These are phyloP conservation scores for Prorocentrum cordatum DNA, from an alignment of 169 alveolate genomes.

Conservation along the genomic window DNA sequence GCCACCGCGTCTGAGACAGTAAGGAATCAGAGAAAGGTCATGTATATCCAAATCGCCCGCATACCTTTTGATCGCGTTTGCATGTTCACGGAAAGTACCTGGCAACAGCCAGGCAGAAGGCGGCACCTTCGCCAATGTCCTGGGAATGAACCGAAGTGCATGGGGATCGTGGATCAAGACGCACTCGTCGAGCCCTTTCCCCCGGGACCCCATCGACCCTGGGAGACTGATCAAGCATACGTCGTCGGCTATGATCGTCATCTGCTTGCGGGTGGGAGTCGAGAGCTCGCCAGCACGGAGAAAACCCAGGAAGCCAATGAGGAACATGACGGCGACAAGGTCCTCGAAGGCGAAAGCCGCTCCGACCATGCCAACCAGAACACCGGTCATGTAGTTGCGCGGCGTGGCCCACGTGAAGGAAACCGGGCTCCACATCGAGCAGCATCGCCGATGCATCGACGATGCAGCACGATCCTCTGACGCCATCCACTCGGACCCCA, in stretches of 20 bases:
- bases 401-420: too few species aligned
- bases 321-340: background rate
- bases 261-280: background rate
- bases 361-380: background rate
- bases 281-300: background rate
- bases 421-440: too few species aligned
- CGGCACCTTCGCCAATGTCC: background rate
- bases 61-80: background rate
- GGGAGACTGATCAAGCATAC: background rate
- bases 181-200: background rate
- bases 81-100: background rate
- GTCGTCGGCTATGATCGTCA: background rate
- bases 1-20: background rate
- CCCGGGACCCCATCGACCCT: background rate
- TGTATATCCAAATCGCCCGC: background rate
- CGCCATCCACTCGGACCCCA: too few species aligned
- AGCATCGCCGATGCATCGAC: too few species aligned
- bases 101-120: background rate
- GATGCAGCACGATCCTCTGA: too few species aligned
- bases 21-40: background rate
- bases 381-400: too few species aligned
- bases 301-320: background rate
- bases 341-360: background rate
- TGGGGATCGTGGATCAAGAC: background rate
- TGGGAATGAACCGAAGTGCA: background rate